A percentile compares a stretch with the other conserved stretches of the same genome.
phyloP scores from a whole-genome alignment of 2,329 filamentous ascomycete genomes.

The Hymenoscyphus salicellus region DNA sequence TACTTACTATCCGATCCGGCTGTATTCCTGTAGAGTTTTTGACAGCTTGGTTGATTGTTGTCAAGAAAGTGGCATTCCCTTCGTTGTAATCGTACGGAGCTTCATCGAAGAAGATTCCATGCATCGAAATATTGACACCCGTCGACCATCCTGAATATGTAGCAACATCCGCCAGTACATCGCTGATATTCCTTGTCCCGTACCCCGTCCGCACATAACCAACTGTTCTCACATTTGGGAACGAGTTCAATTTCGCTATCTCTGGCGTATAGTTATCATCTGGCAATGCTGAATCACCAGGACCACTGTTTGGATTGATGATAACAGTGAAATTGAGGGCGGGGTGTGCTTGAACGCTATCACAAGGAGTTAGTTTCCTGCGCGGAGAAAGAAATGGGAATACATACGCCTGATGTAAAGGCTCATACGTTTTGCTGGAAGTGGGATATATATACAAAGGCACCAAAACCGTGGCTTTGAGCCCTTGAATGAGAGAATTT shows the following conservation, averaged over 20 bases:
- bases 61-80: not conserved
- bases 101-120: conserved; percentile 24
- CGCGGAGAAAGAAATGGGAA: not conserved
- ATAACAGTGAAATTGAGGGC: conserved; percentile 29
- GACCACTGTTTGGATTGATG: conserved; percentile 33
- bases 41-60: not conserved
- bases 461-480: not conserved
- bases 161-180: conserved; percentile 37
- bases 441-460: not conserved
- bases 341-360: conserved; percentile 22
- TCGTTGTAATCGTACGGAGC: not conserved
- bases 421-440: conserved; percentile 4
- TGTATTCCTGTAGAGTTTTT: not conserved
- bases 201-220: conserved; percentile 41
- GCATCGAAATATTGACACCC: conserved; percentile 7
- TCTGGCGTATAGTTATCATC: conserved; percentile 34
- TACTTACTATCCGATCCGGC: conserved; percentile 2
- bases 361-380: not conserved
- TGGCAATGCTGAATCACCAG: conserved; percentile 35
- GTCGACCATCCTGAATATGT: conserved; percentile 37
- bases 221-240: conserved; percentile 38
- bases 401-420: conserved; percentile 22
- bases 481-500: not conserved
- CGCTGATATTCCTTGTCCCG: conserved; percentile 29
- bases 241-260: conserved; percentile 37